phyloP scores from a whole-genome alignment of 2,329 filamentous ascomycete species.

The Colletotrichum incanum region DNA sequence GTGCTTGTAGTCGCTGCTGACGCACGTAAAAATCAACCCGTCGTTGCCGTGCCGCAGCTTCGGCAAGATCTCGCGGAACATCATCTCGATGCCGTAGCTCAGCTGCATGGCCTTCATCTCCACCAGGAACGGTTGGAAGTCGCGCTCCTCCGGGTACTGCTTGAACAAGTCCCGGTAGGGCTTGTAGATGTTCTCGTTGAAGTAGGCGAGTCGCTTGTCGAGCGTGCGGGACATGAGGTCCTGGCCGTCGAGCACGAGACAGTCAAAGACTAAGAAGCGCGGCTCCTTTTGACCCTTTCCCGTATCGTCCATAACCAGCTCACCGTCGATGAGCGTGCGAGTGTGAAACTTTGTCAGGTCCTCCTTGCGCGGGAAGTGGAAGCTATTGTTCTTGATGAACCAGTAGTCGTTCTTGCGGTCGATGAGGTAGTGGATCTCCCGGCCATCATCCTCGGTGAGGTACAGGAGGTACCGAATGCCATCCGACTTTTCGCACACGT shows the following conservation, averaged over 20 bases:
- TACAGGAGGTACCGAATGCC: constrained; percentile 97
- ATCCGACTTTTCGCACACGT: constrained; percentile 98
- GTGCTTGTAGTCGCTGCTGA: constrained; percentile 86
- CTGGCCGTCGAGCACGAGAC: constrained; percentile 84
- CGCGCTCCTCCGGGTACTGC: constrained; percentile 78
- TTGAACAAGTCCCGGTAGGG: constrained; percentile 77
- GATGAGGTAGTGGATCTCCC: constrained; percentile 90
- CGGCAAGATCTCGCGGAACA: constrained; percentile 91
- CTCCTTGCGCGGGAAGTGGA: constrained; percentile 85
- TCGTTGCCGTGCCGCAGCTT: constrained; percentile 93
- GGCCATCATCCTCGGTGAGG: constrained; percentile 77
- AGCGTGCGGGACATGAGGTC: constrained; percentile 84
- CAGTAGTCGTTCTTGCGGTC: constrained; percentile 99
- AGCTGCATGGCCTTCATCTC: constrained; percentile 93
- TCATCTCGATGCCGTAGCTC: constrained; percentile 89
- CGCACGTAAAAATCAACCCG: constrained; percentile 97
- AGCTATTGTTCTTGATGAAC: constrained; percentile 76
- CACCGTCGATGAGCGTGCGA: constrained; percentile 90
- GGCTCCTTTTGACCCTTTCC: constrained; percentile 78
- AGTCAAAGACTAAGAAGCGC: constrained; percentile 94
- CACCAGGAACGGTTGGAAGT: constrained; percentile 83
- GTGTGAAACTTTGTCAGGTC: constrained; percentile 80
- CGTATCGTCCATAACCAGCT: constrained; percentile 89
- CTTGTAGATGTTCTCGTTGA: constrained; percentile 82
- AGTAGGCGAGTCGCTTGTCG: constrained; percentile 91